Base-by-base conservation (phyloP, 2,329 filamentous ascomycete genomes). In the Diplodia corticola region DNA sequence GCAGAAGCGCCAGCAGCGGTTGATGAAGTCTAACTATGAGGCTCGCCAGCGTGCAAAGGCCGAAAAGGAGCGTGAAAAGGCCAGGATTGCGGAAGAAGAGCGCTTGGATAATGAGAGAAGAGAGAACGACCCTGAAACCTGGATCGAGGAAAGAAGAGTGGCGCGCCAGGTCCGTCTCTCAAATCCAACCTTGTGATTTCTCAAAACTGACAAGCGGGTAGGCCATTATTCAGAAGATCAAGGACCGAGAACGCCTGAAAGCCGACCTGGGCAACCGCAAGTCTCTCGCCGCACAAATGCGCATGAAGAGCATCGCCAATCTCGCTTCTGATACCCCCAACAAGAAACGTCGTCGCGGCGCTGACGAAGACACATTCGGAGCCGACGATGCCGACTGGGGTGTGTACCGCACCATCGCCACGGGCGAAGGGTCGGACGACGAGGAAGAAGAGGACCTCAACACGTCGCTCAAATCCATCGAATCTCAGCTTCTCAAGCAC, bases 351-450 rank as follows among this genome's bases (percentile, higher is more conserved):
- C 88, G 93, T 20, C 93, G 92, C 6, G 91, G 91, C 7, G 91
- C 90, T 4, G 94, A 98, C 75, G 95, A 99, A 73, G 95, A 99
- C 75, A 93, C 92, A 68, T 99, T 99, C 75, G 95, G 95, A 66
- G 93, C 93, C 59, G 94, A 99, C 77, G 95, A 99, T 74, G 93
- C 96, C 66, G 95, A 99, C 77, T 99, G 95, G 95, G 92, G 92
- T 67, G 92, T 99, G 15, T 99, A 99, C 79, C 89, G 95, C 63
- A 92, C 92, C 48, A 96, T 98, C 66, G 91, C 92, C 1, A 92
- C 91, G 0, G 93, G 92, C 60, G 90, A 91, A 63, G 71, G 84
- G 71, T 92, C 90, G 74, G 92, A 95, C 69, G 93, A 97, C 70
- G 93, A 96, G 60, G 93, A 96, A 75, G 94, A 98, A 75, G 91